These are phyloP conservation scores for Skeletonema potamos DNA, from an alignment of 108 stramenopile genomes.

Conservation along the genomic window DNA sequence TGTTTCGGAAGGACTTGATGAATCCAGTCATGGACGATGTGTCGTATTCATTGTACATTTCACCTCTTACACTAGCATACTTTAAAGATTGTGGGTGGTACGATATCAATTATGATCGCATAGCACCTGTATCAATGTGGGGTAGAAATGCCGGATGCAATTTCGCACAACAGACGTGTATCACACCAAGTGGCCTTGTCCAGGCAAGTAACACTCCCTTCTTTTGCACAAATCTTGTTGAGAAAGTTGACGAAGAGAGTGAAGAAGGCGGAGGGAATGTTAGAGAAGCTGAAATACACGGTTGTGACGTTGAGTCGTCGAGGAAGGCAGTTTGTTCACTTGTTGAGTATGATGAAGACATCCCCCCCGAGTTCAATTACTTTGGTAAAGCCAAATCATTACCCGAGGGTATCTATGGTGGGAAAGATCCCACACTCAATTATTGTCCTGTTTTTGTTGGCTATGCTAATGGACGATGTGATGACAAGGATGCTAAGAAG, in stretches of 20 bases:
- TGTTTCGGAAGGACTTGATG: conserved; percentile 77
- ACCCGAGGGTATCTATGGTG: conserved; percentile 50
- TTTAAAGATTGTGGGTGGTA: conserved; percentile 90
- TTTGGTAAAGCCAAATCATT: conserved; percentile 57
- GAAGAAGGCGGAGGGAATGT: neutral
- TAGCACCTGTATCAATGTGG: conserved; percentile 64
- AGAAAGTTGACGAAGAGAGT: neutral
- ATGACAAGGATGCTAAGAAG: conserved; percentile 28
- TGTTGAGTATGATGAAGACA: conserved; percentile 53
- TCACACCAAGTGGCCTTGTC: conserved; percentile 56
- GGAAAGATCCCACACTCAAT: conserved; percentile 71
- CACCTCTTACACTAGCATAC: conserved; percentile 76
- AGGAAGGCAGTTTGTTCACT: conserved; percentile 83
- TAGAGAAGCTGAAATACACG: conserved; percentile 51
- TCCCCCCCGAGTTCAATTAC: conserved; percentile 74
- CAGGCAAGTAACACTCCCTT: conserved; percentile 61
- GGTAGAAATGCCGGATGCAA: conserved; percentile 80
- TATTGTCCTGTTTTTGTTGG: conserved; percentile 82
- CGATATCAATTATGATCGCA: conserved; percentile 64
- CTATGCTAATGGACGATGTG: conserved; percentile 67
- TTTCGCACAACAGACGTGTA: conserved; percentile 73
- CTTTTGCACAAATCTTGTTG: conserved; percentile 67
- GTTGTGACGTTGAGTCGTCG: conserved; percentile 74
- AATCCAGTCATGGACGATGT: conserved; percentile 78
- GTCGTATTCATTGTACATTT: conserved; percentile 58